These are phyloP conservation scores for Astrothelium subdiscretum DNA, from an alignment of 495 filamentous ascomycete species.

Conservation along the genomic window DNA sequence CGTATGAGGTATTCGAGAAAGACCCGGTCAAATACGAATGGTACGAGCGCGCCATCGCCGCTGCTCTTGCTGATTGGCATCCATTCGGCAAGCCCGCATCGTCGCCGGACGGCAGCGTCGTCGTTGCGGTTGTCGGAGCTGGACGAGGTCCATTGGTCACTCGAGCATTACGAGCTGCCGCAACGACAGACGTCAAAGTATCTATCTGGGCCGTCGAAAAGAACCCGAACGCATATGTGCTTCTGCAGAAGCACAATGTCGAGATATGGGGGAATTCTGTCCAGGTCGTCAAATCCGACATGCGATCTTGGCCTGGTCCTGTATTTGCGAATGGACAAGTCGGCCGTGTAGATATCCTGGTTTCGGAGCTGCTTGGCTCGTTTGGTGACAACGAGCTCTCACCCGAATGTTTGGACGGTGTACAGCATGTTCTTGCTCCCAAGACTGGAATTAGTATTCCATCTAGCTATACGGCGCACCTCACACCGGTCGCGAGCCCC, in stretches of 20 bases:
- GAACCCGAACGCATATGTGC: slow-evolving; percentile 93
- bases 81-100: slow-evolving; percentile 59
- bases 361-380: slow-evolving; percentile 87
- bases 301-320: slow-evolving; percentile 88
- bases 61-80: slow-evolving; percentile 73
- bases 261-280: slow-evolving; percentile 60
- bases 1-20: slow-evolving; percentile 97
- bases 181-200: slow-evolving; percentile 61
- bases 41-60: slow-evolving; percentile 75
- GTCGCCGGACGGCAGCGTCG: slow-evolving; percentile 49
- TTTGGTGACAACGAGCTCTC: slow-evolving; percentile 43
- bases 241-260: slow-evolving; percentile 71
- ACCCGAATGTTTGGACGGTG: slow-evolving; percentile 73
- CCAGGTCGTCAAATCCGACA: slow-evolving; percentile 85
- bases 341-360: slow-evolving; percentile 75
- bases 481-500: slow-evolving; percentile 84
- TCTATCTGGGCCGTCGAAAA: slow-evolving; percentile 91
- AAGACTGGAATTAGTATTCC: slow-evolving; percentile 86
- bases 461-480: slow-evolving; percentile 76
- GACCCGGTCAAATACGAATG: slow-evolving; percentile 96
- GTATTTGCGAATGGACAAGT: slow-evolving; percentile 21
- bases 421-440: slow-evolving; percentile 66
- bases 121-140: slow-evolving; percentile 86
- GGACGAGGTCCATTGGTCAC: slow-evolving; percentile 87
- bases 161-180: slow-evolving; percentile 67